Conservation (phyloP, 2,329 filamentous ascomycete species). For the Annulohypoxylon truncatum region DNA sequence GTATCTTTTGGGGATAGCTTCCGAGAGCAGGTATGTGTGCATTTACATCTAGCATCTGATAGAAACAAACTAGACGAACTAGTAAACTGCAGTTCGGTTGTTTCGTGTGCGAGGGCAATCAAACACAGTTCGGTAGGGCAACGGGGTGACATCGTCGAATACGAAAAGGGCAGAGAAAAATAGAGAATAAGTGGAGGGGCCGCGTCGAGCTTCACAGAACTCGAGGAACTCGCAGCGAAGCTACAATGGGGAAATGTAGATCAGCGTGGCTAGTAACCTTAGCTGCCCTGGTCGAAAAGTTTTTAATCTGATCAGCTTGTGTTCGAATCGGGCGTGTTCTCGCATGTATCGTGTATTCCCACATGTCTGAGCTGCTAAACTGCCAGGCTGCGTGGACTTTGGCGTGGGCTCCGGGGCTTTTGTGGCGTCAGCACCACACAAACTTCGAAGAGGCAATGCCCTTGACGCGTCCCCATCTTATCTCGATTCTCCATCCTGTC, state of each 20-base stretch:
- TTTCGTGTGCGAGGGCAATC: conserved; percentile 31
- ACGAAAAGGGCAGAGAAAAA: background rate
- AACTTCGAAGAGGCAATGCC: conserved; percentile 27
- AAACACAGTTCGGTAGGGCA: conserved; percentile 17
- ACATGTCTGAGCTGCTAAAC: background rate
- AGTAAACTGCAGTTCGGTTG: conserved; percentile 14
- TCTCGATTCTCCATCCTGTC: background rate
- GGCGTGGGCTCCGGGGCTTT: conserved; percentile 16
- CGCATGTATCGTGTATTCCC: conserved; percentile 20
- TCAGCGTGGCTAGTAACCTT: conserved; percentile 26
- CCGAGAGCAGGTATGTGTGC: background rate
- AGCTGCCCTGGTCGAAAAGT: background rate
- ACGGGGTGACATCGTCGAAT: background rate
- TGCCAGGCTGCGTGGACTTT: conserved; percentile 22
- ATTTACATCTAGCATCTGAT: background rate
- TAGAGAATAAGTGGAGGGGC: background rate
- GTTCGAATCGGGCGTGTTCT: conserved; percentile 19
- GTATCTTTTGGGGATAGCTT: background rate
- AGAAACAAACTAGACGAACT: conserved; percentile 9
- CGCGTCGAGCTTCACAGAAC: background rate
- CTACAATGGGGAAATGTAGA: conserved; percentile 27
- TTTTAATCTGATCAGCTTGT: conserved; percentile 9
- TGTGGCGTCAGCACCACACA: conserved; percentile 31
- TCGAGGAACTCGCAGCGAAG: conserved; percentile 10
- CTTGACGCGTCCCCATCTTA: conserved; percentile 29